Evolutionary conservation across 768 basidiomycete species (phyloP).

Genomic region (Lentinula edodes): DNA sequence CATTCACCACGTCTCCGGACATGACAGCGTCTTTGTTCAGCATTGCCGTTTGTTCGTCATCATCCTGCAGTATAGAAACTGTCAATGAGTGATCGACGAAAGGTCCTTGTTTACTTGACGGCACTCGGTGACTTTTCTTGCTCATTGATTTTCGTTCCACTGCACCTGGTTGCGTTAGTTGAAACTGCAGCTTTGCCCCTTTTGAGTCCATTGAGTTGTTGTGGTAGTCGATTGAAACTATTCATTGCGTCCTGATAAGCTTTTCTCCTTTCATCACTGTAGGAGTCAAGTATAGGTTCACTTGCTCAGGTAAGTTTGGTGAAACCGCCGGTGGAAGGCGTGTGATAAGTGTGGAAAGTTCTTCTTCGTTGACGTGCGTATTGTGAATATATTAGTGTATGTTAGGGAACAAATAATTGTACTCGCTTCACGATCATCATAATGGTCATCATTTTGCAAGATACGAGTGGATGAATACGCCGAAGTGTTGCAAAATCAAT

Average conservation of each 20-base stretch:
- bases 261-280: conserved; percentile 28
- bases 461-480: conserved; percentile 25
- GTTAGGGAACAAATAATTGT: neutral
- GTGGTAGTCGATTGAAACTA: conserved; percentile 83
- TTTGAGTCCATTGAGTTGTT: conserved; percentile 87
- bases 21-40: conserved; percentile 60
- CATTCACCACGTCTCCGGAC: conserved; percentile 77
- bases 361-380: conserved; percentile 87
- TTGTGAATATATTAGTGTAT: conserved; percentile 4
- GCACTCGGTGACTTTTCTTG: conserved; percentile 4
- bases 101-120: neutral
- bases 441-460: conserved; percentile 81
- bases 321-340: neutral
- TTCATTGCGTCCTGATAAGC: conserved; percentile 86
- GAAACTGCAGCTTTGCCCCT: conserved; percentile 81
- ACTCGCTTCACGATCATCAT: conserved; percentile 78
- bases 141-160: conserved; percentile 17
- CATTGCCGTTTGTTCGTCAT: conserved; percentile 34
- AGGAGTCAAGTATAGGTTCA: conserved; percentile 1
- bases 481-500: neutral
- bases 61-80: conserved; percentile 19
- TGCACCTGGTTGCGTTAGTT: conserved; percentile 59
- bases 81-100: neutral
- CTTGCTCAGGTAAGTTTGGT: neutral
- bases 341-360: conserved; percentile 50